phyloP scores from a whole-genome alignment of 176 grass and related monocot genomes.

The Echinochloa phyllopogon region DNA sequence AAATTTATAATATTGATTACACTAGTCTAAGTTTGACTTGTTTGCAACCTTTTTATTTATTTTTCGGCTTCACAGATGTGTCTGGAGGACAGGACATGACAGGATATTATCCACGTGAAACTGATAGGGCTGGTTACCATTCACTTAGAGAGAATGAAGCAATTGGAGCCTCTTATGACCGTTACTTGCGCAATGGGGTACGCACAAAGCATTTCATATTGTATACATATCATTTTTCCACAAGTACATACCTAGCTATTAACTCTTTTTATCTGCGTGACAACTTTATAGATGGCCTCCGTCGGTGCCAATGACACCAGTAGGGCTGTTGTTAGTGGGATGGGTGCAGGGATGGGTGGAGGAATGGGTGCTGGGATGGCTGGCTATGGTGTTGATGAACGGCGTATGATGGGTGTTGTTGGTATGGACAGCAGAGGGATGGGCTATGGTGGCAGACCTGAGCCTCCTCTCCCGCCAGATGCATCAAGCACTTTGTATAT shows the following conservation, averaged over 20 bases:
- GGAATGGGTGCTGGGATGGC: slow-evolving; percentile 67
- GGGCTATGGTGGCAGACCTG: slow-evolving; percentile 73
- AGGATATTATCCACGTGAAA: slow-evolving; percentile 85
- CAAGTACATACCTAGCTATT: background rate
- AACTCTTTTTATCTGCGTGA: background rate
- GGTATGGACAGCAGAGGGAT: slow-evolving; percentile 73
- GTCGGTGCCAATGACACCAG: slow-evolving; percentile 58
- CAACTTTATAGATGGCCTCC: slow-evolving; percentile 59
- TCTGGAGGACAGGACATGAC: slow-evolving; percentile 74
- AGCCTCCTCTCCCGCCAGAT: slow-evolving; percentile 85
- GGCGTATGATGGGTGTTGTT: slow-evolving; percentile 61
- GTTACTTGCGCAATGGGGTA: slow-evolving; percentile 98
- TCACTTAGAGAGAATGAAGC: slow-evolving; percentile 87
- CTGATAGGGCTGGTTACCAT: slow-evolving; percentile 70
- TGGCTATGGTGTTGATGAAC: slow-evolving; percentile 74
- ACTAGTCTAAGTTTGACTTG: background rate
- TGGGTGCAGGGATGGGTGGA: slow-evolving; percentile 53
- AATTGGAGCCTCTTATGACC: slow-evolving; percentile 94
- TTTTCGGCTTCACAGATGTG: slow-evolving; percentile 51
- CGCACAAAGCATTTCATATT: background rate
- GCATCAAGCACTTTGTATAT: slow-evolving; percentile 87
- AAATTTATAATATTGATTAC: slow-evolving; percentile 5
- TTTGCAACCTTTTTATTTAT: background rate
- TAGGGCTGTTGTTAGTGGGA: slow-evolving; percentile 53
- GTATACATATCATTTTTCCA: background rate